Evolutionary conservation across 345 rosid species (phyloP).

Genomic region (Brassica rapa): DNA sequence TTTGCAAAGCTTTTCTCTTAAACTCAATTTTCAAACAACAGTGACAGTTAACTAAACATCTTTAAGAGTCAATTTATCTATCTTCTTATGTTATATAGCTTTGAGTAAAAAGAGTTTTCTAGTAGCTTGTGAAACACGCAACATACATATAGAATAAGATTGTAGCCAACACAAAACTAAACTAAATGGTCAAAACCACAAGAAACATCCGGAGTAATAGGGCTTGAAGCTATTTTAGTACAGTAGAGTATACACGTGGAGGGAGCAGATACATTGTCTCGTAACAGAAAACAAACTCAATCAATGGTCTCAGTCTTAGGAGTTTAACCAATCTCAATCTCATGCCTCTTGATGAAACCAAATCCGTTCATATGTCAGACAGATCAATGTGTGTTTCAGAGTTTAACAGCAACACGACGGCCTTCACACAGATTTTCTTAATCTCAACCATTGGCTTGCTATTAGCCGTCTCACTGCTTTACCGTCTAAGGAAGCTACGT

Average conservation of each 20-base stretch:
- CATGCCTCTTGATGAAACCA: slow-evolving; percentile 21
- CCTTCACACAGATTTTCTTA: slow-evolving; percentile 56
- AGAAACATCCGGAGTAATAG: slow-evolving; percentile 27
- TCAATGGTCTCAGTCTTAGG: slow-evolving; percentile 10
- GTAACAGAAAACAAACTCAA: slow-evolving; percentile 37
- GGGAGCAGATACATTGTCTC: slow-evolving; percentile 40
- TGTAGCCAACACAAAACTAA: slow-evolving; percentile 6
- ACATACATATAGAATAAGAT: slow-evolving; percentile 6
- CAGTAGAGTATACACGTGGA: slow-evolving; percentile 30
- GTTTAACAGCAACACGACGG: slow-evolving; percentile 27
- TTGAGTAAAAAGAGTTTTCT: background rate
- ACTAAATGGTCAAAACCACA: slow-evolving; percentile 31
- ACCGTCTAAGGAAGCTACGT: slow-evolving; percentile 50
- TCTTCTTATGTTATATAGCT: background rate
- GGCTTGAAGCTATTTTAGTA: slow-evolving; percentile 30
- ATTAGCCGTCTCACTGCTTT: slow-evolving; percentile 60
- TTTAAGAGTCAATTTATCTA: background rate
- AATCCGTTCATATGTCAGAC: slow-evolving; percentile 8
- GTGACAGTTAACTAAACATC: background rate
- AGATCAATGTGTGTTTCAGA: slow-evolving; percentile 43
- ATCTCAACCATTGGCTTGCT: slow-evolving; percentile 67
- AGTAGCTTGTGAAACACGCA: slow-evolving; percentile 4
- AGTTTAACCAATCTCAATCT: slow-evolving; percentile 15
- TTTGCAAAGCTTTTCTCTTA: slow-evolving; percentile 21
- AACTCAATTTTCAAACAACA: slow-evolving; percentile 17